Evolutionary conservation across 805 yeast genomes (phyloP), one percentile per base, ranked within the genome.

Genomic region (Lipomyces anomalus): DNA sequence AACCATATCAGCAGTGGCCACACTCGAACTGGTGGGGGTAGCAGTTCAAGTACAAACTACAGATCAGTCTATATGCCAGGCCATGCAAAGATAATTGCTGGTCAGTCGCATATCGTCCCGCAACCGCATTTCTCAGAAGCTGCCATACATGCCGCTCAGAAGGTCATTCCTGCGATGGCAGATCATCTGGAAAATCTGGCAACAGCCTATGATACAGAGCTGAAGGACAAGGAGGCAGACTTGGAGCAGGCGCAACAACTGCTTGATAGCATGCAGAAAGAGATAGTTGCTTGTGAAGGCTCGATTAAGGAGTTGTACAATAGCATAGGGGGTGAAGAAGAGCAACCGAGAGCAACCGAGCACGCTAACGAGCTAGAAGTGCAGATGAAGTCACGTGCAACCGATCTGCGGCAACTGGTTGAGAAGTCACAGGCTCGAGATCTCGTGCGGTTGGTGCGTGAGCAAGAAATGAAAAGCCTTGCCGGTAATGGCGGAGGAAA

Each of bases 361-460:
- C 33, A 33, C 21, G 28, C 38, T 3, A 7, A 21, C 16, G 29
- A 46, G 33, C 62, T 62, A 2, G 57, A 58, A 22, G 61, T 53
- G 28, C 51, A 57, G n/a, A 65, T 61, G 3, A 47, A 42, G 23
- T 46, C 55, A 6, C 56, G 60, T 48, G 59, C 67, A 21, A 53
- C 61, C 20, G 61, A 64, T 40, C 60, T 78, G 39, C 64, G 66
- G 11, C 68, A 66, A 45, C 58, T 74, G n/a, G 60, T 76, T 26
- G 89, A 82, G 60, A 71, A 84, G 42, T 68, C 80, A 1, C 89
- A 82, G 59, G 80, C 86, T 1, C 63, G 78, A 54, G 73, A 72
- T 50, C 58, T 79, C 49, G 85, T 84, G 0, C 70, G 74, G 46
- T 53, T 75, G 17, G 85, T 78, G 0, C 78, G 79, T 47, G 70